Base-by-base conservation (phyloP, 129 eudicot species). In the Scalesia atractyloides region DNA sequence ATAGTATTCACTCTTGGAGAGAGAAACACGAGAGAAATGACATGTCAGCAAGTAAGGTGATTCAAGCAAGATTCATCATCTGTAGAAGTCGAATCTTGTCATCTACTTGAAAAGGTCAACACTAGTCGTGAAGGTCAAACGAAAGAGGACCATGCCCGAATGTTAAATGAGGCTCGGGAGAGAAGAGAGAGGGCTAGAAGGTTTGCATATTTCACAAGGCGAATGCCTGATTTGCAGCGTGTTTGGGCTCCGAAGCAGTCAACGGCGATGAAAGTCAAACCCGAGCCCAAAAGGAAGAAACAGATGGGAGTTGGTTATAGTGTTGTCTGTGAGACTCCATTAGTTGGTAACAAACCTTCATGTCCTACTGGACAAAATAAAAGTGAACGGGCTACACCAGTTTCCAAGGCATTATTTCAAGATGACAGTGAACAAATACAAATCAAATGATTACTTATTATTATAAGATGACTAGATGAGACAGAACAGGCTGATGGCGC, bases 201-300 rank as follows among this genome's bases (percentile, higher is more conserved):
- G 83, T 79, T 80, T 68, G 86, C 81, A 52, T 90, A 87, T 50
- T 92, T 83, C 75, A 86, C 86, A 13, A 81, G 95, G 53, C 74
- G 83, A 79, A 81, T 73, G 75, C 89, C 92, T 0, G 97, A 94
- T 81, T 69, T 94, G 82, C 96, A 88, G 67, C 85, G 98, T 81
- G 93, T 94, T 7, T 94, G 98, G 98, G 98, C 97, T 69, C 97
- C 97, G 39, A 94, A 90, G 76, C 91, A 79, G 49, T 79, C 84
- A 10, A 88, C 86, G 79, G 46, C 70, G 13, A 57, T 60, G 18
- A 86, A 64, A 74, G 18, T 59, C 64, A 84, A 82, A 68, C 80
- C 69, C 1, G 87, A 85, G 72, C 72, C 85, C 15, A 90, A 79
- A 72, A 82, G 92, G 81, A 87, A 83, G 79, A 86, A 80, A 51